Base-by-base conservation (phyloP, 495 filamentous ascomycete genomes). In the Trichoderma orchidacearum region DNA sequence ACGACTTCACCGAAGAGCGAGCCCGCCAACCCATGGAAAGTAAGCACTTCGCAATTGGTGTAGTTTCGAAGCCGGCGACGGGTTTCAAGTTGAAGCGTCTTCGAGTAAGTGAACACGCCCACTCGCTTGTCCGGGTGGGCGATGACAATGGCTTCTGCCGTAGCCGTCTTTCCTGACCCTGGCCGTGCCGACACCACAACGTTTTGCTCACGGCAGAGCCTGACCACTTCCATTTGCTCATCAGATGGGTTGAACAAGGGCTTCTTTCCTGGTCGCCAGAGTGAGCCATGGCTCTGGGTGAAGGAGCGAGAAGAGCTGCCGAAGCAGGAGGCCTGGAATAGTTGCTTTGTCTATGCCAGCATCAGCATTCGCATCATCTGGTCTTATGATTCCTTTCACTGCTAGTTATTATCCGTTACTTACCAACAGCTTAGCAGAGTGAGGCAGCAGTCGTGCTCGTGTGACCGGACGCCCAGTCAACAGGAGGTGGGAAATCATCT, bases 11-110 rank as follows among this genome's bases (percentile, higher is more conserved):
- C 34, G 17, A 52, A 56, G 21, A 56, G 54, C 11, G 51, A 30
- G 27, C 54, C 21, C n/a, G 54, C 54, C 34, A 56, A 52, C 15
- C 11, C 23, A 27, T 56, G 54, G 8, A 56, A 53, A 51, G 36
- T 56, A 27, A 56, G 25, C 13, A 32, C 54, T 30, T 45, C n/a
- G 48, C 13, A 56, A 36, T 58, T 58, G 25, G 52, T 36, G 23
- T 58, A 58, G 8, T 34, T 28, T 21, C 45, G 51, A 53, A 58
- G 52, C 30, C 57, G 57, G 51, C 50, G 57, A 38, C 45, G 15
- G 30, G 57, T 58, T 25, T 58, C 57, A 18, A 56, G 57, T 30
- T 55, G 57, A 53, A 58, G 52, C 25, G 23, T 25, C 57, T 55
- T 58, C 21, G 52, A 56, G 50, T 58, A 58, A 34, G 30, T 36